Evolutionary conservation across 108 stramenopile genomes (phyloP).

Genomic region (Asterionellopsis glacialis): DNA sequence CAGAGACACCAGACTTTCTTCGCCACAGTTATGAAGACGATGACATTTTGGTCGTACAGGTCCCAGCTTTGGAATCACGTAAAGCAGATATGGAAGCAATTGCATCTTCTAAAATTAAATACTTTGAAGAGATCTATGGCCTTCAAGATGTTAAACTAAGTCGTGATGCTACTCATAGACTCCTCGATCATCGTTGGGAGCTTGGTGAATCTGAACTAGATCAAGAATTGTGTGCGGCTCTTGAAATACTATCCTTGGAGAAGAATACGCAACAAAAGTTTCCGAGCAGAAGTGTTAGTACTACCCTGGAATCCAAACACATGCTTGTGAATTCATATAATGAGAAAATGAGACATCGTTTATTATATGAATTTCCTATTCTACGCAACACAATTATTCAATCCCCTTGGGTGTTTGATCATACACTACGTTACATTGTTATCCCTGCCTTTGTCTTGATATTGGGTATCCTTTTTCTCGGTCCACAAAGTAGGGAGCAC

Average conservation of each 20-base stretch:
- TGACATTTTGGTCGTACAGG: constrained; percentile 20
- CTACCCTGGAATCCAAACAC: constrained; percentile 19
- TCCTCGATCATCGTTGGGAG: constrained; percentile 32
- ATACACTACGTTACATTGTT: constrained; percentile 12
- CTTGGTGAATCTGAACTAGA: constrained; percentile 23
- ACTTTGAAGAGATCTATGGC: constrained; percentile 8
- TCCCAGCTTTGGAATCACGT: constrained; percentile 24
- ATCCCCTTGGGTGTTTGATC: constrained; percentile 29
- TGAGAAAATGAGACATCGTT: constrained; percentile 22
- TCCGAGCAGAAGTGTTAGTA: no score
- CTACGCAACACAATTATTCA: constrained; percentile 21
- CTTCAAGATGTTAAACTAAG: constrained; percentile 16
- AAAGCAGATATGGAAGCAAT: constrained; percentile 19
- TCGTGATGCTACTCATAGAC: constrained; percentile 18
- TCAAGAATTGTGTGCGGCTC: constrained; percentile 13
- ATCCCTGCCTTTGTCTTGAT: constrained; percentile 5
- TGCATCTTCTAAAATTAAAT: constrained; percentile 18
- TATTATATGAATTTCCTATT: constrained; percentile 22
- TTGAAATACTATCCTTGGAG: constrained; percentile 14
- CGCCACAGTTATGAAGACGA: no score
- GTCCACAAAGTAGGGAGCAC: constrained; percentile 29
- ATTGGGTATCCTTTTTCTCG: constrained; percentile 14
- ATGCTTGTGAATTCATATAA: constrained; percentile 22
- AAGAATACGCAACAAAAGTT: constrained; percentile 5
- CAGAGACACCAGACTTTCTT: constrained; percentile 17